phyloP scores from a whole-genome alignment of 2,329 filamentous ascomycete genomes.

The Colletotrichum salicis region DNA sequence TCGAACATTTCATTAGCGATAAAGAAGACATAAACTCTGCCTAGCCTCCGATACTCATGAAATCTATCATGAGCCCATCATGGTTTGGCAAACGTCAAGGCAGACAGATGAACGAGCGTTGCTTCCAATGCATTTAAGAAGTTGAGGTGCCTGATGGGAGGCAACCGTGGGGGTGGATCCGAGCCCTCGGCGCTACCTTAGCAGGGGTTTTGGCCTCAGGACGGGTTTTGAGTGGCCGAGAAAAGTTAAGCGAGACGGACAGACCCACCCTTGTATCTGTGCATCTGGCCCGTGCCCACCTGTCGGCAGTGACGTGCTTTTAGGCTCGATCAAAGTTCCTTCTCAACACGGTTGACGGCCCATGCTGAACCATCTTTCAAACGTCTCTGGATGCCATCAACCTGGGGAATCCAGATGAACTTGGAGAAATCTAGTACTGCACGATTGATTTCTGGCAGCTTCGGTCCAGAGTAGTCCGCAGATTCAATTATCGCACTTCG shows the following conservation, averaged over 20 bases:
- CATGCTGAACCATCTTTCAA: background rate
- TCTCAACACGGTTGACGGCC: background rate
- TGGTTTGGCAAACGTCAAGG: background rate
- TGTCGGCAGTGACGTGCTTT: conserved; percentile 4
- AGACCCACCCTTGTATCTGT: background rate
- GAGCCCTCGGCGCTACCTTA: background rate
- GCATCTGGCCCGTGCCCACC: background rate
- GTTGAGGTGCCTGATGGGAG: background rate
- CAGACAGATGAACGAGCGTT: background rate
- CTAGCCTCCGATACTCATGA: background rate
- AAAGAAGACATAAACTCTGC: no score
- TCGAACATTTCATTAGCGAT: background rate
- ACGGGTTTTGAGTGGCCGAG: background rate
- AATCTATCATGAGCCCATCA: background rate
- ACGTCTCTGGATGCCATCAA: no score
- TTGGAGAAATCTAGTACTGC: no score
- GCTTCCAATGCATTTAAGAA: no score
- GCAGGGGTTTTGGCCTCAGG: background rate
- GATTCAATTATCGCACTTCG: background rate
- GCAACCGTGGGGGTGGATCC: background rate
- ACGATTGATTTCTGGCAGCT: background rate
- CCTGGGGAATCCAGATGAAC: no score
- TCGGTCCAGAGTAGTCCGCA: no score
- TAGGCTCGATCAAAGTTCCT: background rate
- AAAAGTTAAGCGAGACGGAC: background rate